Conservation (phyloP, 148 eudicot genomes). For the Chenopodium formosanum region DNA sequence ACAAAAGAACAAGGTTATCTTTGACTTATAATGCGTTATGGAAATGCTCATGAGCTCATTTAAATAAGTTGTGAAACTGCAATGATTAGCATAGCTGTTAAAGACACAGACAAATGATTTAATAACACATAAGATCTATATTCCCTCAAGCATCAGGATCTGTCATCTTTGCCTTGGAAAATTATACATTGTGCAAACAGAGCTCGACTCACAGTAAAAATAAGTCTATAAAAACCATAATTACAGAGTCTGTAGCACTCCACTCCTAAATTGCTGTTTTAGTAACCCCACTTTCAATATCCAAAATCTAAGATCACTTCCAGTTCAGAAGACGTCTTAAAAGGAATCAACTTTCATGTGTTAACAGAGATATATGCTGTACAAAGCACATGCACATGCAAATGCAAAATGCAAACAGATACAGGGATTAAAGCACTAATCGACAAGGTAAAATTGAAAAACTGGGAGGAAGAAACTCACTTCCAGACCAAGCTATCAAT, state of each 20-base stretch:
- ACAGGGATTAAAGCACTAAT: background rate
- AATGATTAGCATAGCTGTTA: background rate
- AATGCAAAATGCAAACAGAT: background rate
- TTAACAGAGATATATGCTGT: background rate
- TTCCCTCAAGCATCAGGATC: background rate
- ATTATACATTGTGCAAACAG: background rate
- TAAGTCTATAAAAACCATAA: too few species aligned
- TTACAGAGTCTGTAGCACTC: background rate
- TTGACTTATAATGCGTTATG: background rate
- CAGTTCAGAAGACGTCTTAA: background rate
- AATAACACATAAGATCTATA: background rate
- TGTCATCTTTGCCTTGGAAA: background rate
- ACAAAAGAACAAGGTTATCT: background rate
- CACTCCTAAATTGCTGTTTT: background rate
- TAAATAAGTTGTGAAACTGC: background rate
- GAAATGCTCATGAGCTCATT: background rate
- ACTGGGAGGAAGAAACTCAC: conserved; percentile 49
- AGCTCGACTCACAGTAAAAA: background rate
- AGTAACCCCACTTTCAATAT: background rate
- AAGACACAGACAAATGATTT: background rate
- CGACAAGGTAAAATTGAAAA: background rate
- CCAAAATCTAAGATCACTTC: background rate
- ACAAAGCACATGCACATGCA: background rate
- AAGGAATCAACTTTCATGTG: background rate
- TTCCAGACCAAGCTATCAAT: conserved; percentile 98